Conservation (phyloP, 2,329 filamentous ascomycete species). For the Clonostachys rhizophaga region DNA sequence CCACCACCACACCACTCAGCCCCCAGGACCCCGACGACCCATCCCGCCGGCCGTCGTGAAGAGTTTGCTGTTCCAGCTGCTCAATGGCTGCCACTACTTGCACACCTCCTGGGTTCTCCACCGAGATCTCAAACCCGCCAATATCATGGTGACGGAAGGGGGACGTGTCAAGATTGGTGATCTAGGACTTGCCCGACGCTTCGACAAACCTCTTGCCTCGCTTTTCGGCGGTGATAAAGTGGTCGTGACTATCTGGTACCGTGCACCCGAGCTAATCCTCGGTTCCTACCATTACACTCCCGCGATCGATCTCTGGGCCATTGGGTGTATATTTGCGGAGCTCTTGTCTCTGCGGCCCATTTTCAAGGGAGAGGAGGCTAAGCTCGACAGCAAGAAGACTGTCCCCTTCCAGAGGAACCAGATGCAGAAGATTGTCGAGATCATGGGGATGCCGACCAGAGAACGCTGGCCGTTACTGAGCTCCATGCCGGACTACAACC, state of each 20-base stretch:
- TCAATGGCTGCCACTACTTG: constrained; percentile 91
- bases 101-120: constrained; percentile 97
- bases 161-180: constrained; percentile 95
- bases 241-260: constrained; percentile 98
- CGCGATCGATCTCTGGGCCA: constrained; percentile 94
- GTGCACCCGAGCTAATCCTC: constrained; percentile 87
- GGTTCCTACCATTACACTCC: constrained; percentile 96
- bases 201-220: constrained; percentile 88
- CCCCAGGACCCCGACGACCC: constrained; percentile 76
- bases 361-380: constrained; percentile 97
- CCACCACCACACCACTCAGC: constrained; percentile 90
- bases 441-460: constrained; percentile 85
- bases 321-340: constrained; percentile 97
- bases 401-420: constrained; percentile 97
- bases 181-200: constrained; percentile 83
- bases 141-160: constrained; percentile 93
- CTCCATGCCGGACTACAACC: constrained; percentile 81
- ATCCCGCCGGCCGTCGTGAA: constrained; percentile 88
- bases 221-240: constrained; percentile 96
- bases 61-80: constrained; percentile 90
- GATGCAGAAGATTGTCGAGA: constrained; percentile 98
- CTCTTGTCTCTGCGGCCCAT: constrained; percentile 86
- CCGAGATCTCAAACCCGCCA: constrained; percentile 93
- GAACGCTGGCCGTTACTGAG: constrained; percentile 82
- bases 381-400: constrained; percentile 97